phyloP scores from a whole-genome alignment of 176 grass and related monocot genomes.

The Triticum turgidum region DNA sequence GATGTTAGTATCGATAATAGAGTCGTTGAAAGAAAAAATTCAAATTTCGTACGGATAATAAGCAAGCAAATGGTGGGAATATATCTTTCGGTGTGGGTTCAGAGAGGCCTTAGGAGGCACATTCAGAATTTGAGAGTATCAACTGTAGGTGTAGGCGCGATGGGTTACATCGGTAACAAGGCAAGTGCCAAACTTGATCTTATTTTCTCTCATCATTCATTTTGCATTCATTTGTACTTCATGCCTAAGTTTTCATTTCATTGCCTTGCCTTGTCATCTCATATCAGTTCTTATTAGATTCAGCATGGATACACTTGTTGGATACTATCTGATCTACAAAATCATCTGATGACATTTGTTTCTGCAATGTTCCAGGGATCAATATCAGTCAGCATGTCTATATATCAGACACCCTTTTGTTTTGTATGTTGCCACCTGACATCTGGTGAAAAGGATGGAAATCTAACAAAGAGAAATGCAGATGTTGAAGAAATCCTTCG shows the following conservation, averaged over 20 bases:
- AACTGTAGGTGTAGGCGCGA: conserved; percentile 79
- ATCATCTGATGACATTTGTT: conserved; percentile 11
- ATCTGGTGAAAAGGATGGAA: conserved; percentile 80
- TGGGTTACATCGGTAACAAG: conserved; percentile 98
- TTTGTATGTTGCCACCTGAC: conserved; percentile 89
- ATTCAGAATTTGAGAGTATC: conserved; percentile 91
- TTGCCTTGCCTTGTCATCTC: neutral
- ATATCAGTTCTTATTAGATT: neutral
- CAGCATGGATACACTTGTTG: neutral
- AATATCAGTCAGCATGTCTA: conserved; percentile 95
- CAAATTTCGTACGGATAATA: conserved; percentile 71
- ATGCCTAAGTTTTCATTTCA: neutral
- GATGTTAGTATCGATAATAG: neutral
- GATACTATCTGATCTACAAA: conserved; percentile 5
- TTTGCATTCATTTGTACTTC: neutral
- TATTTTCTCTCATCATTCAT: neutral
- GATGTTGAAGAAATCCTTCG: conserved; percentile 78
- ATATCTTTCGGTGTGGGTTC: conserved; percentile 81
- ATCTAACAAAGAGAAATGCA: conserved; percentile 68
- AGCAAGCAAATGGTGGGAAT: conserved; percentile 97
- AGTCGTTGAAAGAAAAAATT: conserved; percentile 41
- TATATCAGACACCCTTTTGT: conserved; percentile 85
- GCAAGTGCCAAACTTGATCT: conserved; percentile 36
- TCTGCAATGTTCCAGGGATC: conserved; percentile 65
- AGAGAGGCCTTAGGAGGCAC: conserved; percentile 64